Evolutionary conservation across 179 eudicot genomes (phyloP), one percentile per base, ranked within the genome.

Genomic region (Beta corolliflora): DNA sequence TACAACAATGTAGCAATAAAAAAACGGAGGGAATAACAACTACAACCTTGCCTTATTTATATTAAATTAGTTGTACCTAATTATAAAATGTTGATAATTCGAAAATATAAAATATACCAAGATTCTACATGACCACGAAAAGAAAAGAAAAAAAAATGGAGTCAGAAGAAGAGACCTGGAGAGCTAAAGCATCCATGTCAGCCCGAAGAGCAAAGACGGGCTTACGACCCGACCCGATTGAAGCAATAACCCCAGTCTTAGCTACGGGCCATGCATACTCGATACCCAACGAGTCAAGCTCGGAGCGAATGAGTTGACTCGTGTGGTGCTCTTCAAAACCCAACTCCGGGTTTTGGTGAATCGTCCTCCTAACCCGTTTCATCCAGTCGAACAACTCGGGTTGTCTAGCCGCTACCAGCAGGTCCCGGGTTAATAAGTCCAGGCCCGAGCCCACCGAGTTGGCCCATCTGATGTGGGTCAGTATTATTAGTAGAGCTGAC

Each of bases 141-240:
- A 14, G 19, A n/a, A n/a, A n/a, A n/a, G n/a, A n/a, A n/a, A 44
- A 29, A 9, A 12, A 58, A 4, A 19, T n/a, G n/a, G n/a, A 36
- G 45, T 7, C 1, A 31, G 0, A 58, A 2, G 1, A 2, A 61
- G 2, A 16, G 10, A 88, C 91, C 86, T 88, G 88, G 44, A 88
- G 46, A 56, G 89, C 86, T 48, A 88, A 86, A 63, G 89, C 91
- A 77, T 88, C 91, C 91, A 88, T 88, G 70, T 88, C 88, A 56
- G 91, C 89, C 64, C 89, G 71, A 36, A 87, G 83, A 80, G 87
- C 87, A 56, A 88, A 85, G 15, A 85, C 54, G 45, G 89, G 91
- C 14, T 80, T 80, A 1, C 41, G 41, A 63, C 89, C 91, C 19
- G 87, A 81, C 69, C 91, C 89, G 71, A 88, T 88, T 2, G 84